A percentile compares a stretch with the other conserved stretches of the same genome.
Evolutionary conservation across 148 eudicot genomes (phyloP).

Genomic region (Amaranthus hypochondriacus): DNA sequence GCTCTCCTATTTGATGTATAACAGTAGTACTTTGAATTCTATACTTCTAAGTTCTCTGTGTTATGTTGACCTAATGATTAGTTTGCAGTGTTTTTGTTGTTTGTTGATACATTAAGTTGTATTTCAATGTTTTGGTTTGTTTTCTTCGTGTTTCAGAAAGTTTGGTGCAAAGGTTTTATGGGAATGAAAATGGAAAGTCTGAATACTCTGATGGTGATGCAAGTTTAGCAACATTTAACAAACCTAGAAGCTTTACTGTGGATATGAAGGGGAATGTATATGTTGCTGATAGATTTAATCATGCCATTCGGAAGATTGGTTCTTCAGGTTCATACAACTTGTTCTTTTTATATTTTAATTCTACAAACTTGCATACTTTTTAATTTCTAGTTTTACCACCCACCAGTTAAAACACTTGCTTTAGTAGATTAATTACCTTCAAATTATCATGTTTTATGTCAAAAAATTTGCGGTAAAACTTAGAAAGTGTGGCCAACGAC

Average conservation of each 20-base stretch:
- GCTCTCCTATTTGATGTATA: no score
- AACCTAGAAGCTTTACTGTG: constrained; percentile 66
- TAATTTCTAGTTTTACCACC: not conserved
- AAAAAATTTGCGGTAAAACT: no score
- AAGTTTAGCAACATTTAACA: constrained; percentile 44
- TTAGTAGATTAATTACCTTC: not conserved
- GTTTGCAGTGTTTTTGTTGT: no score
- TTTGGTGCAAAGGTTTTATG: constrained; percentile 39
- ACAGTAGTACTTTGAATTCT: no score
- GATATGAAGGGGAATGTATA: constrained; percentile 64
- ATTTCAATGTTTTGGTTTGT: not conserved
- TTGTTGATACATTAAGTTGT: no score
- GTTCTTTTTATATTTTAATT: not conserved
- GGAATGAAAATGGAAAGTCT: constrained; percentile 35
- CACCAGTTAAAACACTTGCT: not conserved
- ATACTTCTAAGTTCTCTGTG: no score
- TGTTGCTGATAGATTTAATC: constrained; percentile 57
- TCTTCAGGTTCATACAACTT: constrained; percentile 40
- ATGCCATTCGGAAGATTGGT: constrained; percentile 61
- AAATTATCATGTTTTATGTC: no score
- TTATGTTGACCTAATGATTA: no score
- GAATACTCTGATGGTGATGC: constrained; percentile 55
- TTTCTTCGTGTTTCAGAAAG: constrained; percentile 33
- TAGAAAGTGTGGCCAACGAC: no score
- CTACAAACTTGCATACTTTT: not conserved